Conservation (phyloP, 116 monocot genomes). For the Phalaenopsis hybrid region DNA sequence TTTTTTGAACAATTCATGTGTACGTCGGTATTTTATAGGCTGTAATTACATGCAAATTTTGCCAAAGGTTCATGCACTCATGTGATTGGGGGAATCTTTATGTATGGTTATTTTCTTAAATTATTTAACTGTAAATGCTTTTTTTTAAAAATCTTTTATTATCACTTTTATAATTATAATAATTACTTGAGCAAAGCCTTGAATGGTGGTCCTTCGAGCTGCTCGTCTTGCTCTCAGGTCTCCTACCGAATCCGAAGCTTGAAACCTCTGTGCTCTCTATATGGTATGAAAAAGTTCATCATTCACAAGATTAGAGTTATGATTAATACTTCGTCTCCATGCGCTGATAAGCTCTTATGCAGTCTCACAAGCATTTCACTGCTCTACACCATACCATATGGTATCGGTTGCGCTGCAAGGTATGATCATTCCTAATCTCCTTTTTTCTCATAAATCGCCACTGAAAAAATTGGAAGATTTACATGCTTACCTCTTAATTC, state of each 20-base stretch:
- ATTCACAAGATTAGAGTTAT: not conserved
- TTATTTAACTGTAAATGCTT: not conserved
- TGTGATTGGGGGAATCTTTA: not conserved
- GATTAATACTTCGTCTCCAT: not conserved
- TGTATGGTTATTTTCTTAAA: not conserved
- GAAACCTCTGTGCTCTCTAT: conserved; percentile 45
- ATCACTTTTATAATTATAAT: not conserved
- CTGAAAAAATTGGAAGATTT: not conserved
- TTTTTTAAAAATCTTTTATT: not conserved
- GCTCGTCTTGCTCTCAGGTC: conserved; percentile 38
- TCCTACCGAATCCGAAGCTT: conserved; percentile 34
- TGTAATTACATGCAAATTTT: too few species aligned
- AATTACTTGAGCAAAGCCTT: conserved; percentile 16
- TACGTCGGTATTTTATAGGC: too few species aligned
- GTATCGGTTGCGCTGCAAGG: conserved; percentile 43
- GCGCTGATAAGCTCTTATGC: not conserved
- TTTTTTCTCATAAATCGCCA: not conserved
- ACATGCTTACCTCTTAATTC: too few species aligned
- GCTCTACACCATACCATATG: conserved; percentile 34
- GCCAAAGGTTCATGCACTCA: not conserved
- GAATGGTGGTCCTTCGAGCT: conserved; percentile 59
- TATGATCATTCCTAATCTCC: not conserved
- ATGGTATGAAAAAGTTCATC: conserved; percentile 20
- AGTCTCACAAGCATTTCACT: conserved; percentile 32
- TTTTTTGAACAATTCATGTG: too few species aligned